Evolutionary conservation across 2,329 filamentous ascomycete species (phyloP).

Genomic region (Ceratocystis albifundus): DNA sequence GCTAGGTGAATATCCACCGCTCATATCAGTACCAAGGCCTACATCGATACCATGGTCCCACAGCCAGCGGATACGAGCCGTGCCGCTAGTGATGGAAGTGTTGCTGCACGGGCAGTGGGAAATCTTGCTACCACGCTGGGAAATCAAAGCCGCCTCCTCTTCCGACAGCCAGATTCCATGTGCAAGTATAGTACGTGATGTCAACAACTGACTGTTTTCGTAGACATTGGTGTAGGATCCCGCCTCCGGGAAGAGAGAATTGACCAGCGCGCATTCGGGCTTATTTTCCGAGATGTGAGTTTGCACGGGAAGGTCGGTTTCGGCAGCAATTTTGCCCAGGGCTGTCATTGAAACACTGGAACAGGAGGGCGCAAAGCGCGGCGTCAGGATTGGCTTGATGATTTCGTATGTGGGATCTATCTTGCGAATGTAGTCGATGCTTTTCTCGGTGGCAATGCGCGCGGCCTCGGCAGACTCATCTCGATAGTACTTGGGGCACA

Average conservation of each 20-base stretch:
- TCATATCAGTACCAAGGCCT: slow-evolving; percentile 83
- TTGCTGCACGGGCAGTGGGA: slow-evolving; percentile 85
- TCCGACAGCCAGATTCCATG: slow-evolving; percentile 68
- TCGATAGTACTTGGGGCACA: slow-evolving; percentile 66
- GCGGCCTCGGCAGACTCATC: slow-evolving; percentile 55
- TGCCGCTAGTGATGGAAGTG: slow-evolving; percentile 66
- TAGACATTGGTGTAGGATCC: slow-evolving; percentile 67
- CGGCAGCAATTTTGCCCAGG: slow-evolving; percentile 53
- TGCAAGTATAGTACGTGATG: slow-evolving; percentile 63
- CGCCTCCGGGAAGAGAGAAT: slow-evolving; percentile 52
- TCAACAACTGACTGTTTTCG: slow-evolving; percentile 59
- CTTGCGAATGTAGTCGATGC: slow-evolving; percentile 51
- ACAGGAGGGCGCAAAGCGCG: slow-evolving; percentile 54
- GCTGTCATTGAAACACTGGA: slow-evolving; percentile 46
- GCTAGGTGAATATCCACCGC: slow-evolving; percentile 71
- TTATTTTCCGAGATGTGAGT: slow-evolving; percentile 84
- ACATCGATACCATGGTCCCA: slow-evolving; percentile 65
- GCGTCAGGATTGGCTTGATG: slow-evolving; percentile 70
- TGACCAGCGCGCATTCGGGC: slow-evolving; percentile 60
- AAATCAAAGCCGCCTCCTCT: slow-evolving; percentile 55
- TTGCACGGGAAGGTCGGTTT: slow-evolving; percentile 59
- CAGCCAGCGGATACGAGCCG: slow-evolving; percentile 62
- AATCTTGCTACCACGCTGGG: slow-evolving; percentile 50
- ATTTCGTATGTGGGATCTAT: slow-evolving; percentile 56
- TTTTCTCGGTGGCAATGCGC: slow-evolving; percentile 44